Evolutionary conservation across 768 basidiomycete species (phyloP), one percentile per base, ranked within the genome.

Genomic region (Mycena olivaceomarginata): DNA sequence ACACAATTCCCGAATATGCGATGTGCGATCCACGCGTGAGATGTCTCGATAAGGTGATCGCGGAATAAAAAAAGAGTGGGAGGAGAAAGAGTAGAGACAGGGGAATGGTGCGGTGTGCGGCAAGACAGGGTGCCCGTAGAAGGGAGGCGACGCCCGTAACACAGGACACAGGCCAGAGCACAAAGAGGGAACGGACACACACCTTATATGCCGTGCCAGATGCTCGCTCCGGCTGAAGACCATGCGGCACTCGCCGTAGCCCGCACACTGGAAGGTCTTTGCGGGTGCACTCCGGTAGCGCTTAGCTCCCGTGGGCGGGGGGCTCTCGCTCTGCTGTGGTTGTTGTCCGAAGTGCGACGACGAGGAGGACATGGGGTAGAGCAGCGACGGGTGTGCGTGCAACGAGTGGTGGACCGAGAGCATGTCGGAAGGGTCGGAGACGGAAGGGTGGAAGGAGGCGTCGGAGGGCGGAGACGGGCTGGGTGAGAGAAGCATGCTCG

Each of bases 181-280:
- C n/a, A n/a, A n/a, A n/a, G n/a, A n/a, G n/a, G n/a, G n/a, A n/a
- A n/a, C n/a, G n/a, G n/a, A n/a, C n/a, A n/a, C 93, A 85, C 83
- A 97, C 97, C 98, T 90, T 84, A 98, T 96, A 89, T 99, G 98
- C 81, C 98, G 91, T 74, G 98, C 97, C 7, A 99, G 89, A 87
- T 99, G 98, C 86, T 99, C 98, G 85, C 95, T 96, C 85, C 98
- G 90, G 78, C 94, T 96, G 85, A 99, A 99, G 75, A 98, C 96
- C 97, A 98, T 99, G 73, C 95, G 91, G 88, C 98, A 99, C 60
- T 97, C 96, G 81, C 97, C 97, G 84, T 95, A 99, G 22, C 98
- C 98, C 67, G 94, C 92, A 87, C 98, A 99, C 82, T 97, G 96
- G 85, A 98, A 99, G 22, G 97, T 97, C 89, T 98, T 98, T 69